These are phyloP conservation scores for Kluyveromyces lactis DNA, from an alignment of 805 yeast species.

Conservation along the genomic window DNA sequence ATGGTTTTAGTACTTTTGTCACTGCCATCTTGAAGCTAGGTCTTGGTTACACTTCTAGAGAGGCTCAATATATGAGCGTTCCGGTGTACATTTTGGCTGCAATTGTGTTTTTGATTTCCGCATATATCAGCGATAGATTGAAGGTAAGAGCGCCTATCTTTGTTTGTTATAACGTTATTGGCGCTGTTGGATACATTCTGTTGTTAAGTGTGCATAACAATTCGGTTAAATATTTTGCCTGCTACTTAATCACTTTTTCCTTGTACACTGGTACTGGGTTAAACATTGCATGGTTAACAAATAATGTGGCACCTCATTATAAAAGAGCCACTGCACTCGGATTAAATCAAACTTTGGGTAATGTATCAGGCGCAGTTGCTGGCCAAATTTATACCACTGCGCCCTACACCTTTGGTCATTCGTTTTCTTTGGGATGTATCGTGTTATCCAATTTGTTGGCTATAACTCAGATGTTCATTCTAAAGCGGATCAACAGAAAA, in stretches of 20 bases:
- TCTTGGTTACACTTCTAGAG: conserved; percentile 16
- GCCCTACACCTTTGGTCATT: conserved; percentile 34
- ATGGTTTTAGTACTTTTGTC: conserved; percentile 36
- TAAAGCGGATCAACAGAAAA: conserved; percentile 10
- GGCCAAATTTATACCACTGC: conserved; percentile 36
- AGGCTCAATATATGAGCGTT: conserved; percentile 34
- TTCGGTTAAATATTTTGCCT: conserved; percentile 32
- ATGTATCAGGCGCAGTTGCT: conserved; percentile 37
- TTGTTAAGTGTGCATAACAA: conserved; percentile 23
- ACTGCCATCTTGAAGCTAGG: conserved; percentile 31
- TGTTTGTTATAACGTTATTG: conserved; percentile 19
- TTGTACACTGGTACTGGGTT: conserved; percentile 33
- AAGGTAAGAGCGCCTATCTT: conserved; percentile 29
- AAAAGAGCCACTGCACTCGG: conserved; percentile 37
- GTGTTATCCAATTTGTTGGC: conserved; percentile 17
- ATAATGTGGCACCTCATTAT: conserved; percentile 35
- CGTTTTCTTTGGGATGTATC: conserved; percentile 33
- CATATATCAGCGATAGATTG: conserved; percentile 25
- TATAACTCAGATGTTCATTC: conserved; percentile 12
- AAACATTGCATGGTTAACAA: conserved; percentile 37
- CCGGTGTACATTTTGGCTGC: conserved; percentile 34
- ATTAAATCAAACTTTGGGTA: conserved; percentile 37
- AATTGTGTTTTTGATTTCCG: conserved; percentile 17
- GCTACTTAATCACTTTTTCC: conserved; percentile 30
- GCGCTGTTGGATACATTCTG: conserved; percentile 29